Evolutionary conservation across 2,329 filamentous ascomycete genomes (phyloP), one percentile per base, ranked within the genome.

Genomic region (Pseudogymnoascus sp.): DNA sequence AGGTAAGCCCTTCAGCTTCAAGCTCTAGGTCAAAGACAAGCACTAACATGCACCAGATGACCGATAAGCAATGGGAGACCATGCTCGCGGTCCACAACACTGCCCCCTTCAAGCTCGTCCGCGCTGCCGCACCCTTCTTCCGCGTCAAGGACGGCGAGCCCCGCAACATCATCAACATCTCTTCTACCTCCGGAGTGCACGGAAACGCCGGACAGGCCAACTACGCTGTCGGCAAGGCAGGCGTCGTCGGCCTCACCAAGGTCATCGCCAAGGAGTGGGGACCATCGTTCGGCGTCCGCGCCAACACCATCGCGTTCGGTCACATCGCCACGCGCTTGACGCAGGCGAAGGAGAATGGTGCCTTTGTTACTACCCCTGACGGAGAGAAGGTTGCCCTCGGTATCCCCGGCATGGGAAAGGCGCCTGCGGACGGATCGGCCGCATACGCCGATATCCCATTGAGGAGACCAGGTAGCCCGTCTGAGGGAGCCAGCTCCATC

Each of bases 251-350:
- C 5, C 82, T 96, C 64, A 93, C 89, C 64, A 96, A 95, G 79
- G 92, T 91, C 1, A 91, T 96, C 72, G 91, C 91, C 2, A 96
- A 96, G 78, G 88, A 96, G 79, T 96, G 91, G 92, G 91, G 91
- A 0, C 91, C 90, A 0, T 76, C 80, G 38, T 96, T 93, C 70
- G 91, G 91, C 61, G 91, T 96, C 5, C 81, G 91, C 64, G 83
- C 87, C 42, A 96, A 96, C 75, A 91, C 90, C 2, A 81, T 96
- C 61, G 91, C 91, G 4, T 96, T 96, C 70, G 92, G 92, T 0
- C 84, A 88, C 73, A 93, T 96, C 68, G 78, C 85, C 69, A 96
- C 92, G 0, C 80, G 92, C 2, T 76, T 96, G 68, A 96, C 92
- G 10, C 88, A 86, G 10, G 88, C 89, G 5, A 96, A 96, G 80